Conservation (phyloP, 2,329 filamentous ascomycete species). For the Stagonosporopsis vannaccii region DNA sequence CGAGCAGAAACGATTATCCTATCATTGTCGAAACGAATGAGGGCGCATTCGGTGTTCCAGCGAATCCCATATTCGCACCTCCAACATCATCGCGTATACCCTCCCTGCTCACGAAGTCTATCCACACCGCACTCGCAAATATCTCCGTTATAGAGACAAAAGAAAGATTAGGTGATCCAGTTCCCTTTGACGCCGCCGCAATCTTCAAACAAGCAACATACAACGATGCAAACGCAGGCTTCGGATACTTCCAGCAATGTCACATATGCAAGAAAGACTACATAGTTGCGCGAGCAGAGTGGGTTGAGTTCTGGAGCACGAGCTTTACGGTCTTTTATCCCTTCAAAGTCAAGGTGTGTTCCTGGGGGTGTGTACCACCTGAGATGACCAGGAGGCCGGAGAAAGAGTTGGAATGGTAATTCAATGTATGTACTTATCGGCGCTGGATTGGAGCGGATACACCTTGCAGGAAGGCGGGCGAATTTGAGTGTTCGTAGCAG, state of each 20-base stretch:
- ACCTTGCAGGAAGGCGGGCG: background rate
- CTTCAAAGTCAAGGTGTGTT: conserved; percentile 39
- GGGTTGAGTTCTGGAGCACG: conserved; percentile 42
- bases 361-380: conserved; percentile 42
- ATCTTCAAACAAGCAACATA: conserved; percentile 26
- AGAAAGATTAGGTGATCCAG: conserved; percentile 8
- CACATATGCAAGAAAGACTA: conserved; percentile 38
- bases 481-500: background rate
- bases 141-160: conserved; percentile 16
- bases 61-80: conserved; percentile 26
- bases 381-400: conserved; percentile 23
- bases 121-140: conserved; percentile 23
- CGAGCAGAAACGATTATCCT: conserved; percentile 14
- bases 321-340: conserved; percentile 23
- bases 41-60: conserved; percentile 27
- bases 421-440: background rate
- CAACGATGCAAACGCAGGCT: conserved; percentile 24
- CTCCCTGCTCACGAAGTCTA: conserved; percentile 25
- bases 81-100: conserved; percentile 16
- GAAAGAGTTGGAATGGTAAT: conserved; percentile 8
- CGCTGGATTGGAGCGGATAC: too few species aligned
- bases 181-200: conserved; percentile 18
- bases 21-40: conserved; percentile 29
- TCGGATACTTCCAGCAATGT: conserved; percentile 32
- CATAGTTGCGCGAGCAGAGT: conserved; percentile 39